phyloP scores from a whole-genome alignment of 2,329 filamentous ascomycete genomes.

The Amauroascus niger region DNA sequence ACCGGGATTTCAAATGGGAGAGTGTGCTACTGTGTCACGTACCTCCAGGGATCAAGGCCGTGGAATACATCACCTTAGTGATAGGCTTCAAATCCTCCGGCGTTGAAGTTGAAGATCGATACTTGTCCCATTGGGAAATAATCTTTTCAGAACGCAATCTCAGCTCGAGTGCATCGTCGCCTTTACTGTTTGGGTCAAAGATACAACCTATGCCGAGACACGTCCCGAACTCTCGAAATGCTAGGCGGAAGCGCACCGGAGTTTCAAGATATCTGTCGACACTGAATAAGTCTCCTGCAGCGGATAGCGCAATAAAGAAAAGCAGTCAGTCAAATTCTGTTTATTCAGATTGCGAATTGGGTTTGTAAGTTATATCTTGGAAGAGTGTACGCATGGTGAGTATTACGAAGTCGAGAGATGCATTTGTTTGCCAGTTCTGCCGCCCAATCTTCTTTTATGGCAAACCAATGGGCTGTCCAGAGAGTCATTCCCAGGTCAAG shows the following conservation, averaged over 20 bases:
- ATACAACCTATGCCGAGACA: conserved; percentile 41
- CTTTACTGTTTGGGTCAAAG: conserved; percentile 24
- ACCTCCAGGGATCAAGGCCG: conserved; percentile 48
- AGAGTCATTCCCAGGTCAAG: conserved; percentile 53
- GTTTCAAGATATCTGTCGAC: conserved; percentile 29
- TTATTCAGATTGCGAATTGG: background rate
- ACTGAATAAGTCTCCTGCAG: conserved; percentile 30
- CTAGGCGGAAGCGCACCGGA: conserved; percentile 33
- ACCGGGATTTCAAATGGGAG: background rate
- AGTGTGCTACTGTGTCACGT: conserved; percentile 23
- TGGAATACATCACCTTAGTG: conserved; percentile 49
- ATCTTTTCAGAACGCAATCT: conserved; percentile 29
- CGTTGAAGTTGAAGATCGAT: conserved; percentile 27
- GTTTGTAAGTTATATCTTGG: background rate
- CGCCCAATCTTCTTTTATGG: conserved; percentile 42
- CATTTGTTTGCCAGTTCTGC: conserved; percentile 29
- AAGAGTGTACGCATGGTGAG: conserved; percentile 10
- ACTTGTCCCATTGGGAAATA: conserved; percentile 31
- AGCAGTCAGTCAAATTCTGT: conserved; percentile 6
- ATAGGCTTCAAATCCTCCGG: conserved; percentile 44
- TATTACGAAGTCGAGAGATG: conserved; percentile 31
- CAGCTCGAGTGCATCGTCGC: conserved; percentile 28
- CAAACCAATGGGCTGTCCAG: conserved; percentile 47
- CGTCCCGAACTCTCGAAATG: conserved; percentile 49
- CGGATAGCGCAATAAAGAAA: background rate